Evolutionary conservation across 805 yeast genomes (phyloP).

Genomic region (Candida sanyiensis): DNA sequence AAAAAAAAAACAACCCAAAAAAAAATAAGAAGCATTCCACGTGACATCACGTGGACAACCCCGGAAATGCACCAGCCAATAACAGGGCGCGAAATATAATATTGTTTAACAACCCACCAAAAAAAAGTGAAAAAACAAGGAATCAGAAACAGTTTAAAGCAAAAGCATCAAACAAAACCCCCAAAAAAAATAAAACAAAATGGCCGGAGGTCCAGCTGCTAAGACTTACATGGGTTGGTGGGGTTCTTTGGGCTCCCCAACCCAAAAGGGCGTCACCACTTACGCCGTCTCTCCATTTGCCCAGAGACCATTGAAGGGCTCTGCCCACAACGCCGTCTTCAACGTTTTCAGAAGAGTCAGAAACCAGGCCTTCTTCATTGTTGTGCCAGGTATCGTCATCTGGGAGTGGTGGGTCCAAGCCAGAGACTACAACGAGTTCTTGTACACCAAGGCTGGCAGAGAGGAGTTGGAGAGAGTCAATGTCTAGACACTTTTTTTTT

Average conservation of each 20-base stretch:
- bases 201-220: conserved; percentile 67
- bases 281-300: conserved; percentile 93
- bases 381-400: conserved; percentile 71
- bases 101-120: not conserved
- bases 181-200: conserved; percentile 24
- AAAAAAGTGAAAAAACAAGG: conserved; percentile 8
- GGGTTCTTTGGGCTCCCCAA: conserved; percentile 87
- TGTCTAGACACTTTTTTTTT: conserved; percentile 31
- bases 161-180: not conserved
- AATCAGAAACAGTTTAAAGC: conserved; percentile 3
- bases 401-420: conserved; percentile 86
- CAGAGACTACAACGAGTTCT: conserved; percentile 85
- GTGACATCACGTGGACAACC: conserved; percentile 2
- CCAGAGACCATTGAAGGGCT: conserved; percentile 86
- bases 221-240: conserved; percentile 94
- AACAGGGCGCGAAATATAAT: conserved; percentile 10
- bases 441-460: conserved; percentile 97
- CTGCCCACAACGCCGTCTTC: conserved; percentile 78
- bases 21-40: not conserved
- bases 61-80: conserved; percentile 12
- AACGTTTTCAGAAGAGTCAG: conserved; percentile 92
- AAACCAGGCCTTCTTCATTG: conserved; percentile 73
- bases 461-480: conserved; percentile 75
- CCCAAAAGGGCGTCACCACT: conserved; percentile 78
- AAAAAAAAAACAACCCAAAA: too few relatives aligned